Base-by-base conservation (phyloP, 306 rosid genomes). In the Prunus mume region DNA sequence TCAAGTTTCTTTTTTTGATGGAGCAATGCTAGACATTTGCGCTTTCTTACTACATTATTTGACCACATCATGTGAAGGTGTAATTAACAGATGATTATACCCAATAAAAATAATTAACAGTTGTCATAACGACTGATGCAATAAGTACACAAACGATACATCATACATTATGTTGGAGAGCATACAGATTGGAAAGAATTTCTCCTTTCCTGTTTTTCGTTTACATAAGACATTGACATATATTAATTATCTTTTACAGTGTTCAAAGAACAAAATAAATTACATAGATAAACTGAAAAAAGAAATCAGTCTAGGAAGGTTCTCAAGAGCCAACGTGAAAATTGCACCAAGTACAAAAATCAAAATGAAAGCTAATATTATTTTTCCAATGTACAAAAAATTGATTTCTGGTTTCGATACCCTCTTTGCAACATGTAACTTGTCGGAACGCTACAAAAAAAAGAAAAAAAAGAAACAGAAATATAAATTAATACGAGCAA, bases 291-390 rank as follows among this genome's bases (percentile, higher is more conserved):
- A 84, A 50, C 77, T 76, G 20, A 83, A 56, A 78, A 65, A 84
- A 57, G 78, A 50, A 69, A 93, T 74, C 60, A 93, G 30, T 15
- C 28, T 54, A 55, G 96, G 97, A 80, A 93, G 90, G 82, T 85
- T 85, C 70, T 93, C 96, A 17, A 93, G 93, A 82, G 86, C 82
- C 78, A 87, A 55, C 9, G 97, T 87, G 67, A 90, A 82, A 60
- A 87, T 67, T 68, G 90, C 89, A 65, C 88, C 93, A 17, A 93
- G 87, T 12, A 87, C 80, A 79, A 93, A 93, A 32, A 89, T 78
- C 68, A 90, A 76, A 80, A 81, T 38, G 76, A 89, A 87, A 80
- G 92, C 97, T 30, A 83, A 19, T 27, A 86, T 6, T 73, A 87
- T 86, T 81, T 89, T 93, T 73, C 84, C 87, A 34, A 90, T 64